Conservation (phyloP, 768 basidiomycete species). For the Pisolithus tinctorius region DNA sequence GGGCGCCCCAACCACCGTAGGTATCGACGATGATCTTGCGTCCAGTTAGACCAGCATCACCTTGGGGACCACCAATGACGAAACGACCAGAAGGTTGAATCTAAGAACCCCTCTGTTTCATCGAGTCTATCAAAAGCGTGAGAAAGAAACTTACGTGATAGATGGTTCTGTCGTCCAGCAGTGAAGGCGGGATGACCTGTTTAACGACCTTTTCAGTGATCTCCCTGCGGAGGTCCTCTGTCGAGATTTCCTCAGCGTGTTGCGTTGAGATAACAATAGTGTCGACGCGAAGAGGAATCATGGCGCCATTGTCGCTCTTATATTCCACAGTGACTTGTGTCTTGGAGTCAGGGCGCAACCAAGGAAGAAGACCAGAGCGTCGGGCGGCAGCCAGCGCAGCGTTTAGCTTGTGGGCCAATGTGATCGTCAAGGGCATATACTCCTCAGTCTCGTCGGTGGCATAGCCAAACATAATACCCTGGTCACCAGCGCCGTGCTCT, state of each 20-base stretch:
- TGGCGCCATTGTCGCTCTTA: constrained; percentile 95
- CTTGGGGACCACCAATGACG: constrained; percentile 99
- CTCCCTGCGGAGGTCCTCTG: constrained; percentile 84
- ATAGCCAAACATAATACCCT: constrained; percentile 99
- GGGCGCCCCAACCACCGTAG: constrained; percentile 99
- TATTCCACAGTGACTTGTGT: constrained; percentile 99
- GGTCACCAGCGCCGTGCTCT: constrained; percentile 96
- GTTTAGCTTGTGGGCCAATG: constrained; percentile 98
- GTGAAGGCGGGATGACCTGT: constrained; percentile 84
- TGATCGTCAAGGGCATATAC: constrained; percentile 94
- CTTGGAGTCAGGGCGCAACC: constrained; percentile 99
- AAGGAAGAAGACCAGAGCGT: constrained; percentile 71
- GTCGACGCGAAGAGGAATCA: constrained; percentile 93
- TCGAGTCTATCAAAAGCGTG: not conserved
- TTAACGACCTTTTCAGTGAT: constrained; percentile 91
- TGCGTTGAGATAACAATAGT: constrained; percentile 97
- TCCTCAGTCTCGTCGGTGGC: constrained; percentile 95
- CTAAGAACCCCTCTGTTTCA: constrained; percentile 31
- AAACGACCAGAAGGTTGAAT: constrained; percentile 99
- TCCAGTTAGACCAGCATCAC: constrained; percentile 98
- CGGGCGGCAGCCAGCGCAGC: constrained; percentile 91
- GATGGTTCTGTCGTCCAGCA: constrained; percentile 85
- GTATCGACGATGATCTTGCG: constrained; percentile 99
- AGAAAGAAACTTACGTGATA: constrained; percentile 70
- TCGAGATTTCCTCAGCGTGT: constrained; percentile 94